Evolutionary conservation across 2,329 filamentous ascomycete species (phyloP).

Genomic region (Paramyrothecium roridum): DNA sequence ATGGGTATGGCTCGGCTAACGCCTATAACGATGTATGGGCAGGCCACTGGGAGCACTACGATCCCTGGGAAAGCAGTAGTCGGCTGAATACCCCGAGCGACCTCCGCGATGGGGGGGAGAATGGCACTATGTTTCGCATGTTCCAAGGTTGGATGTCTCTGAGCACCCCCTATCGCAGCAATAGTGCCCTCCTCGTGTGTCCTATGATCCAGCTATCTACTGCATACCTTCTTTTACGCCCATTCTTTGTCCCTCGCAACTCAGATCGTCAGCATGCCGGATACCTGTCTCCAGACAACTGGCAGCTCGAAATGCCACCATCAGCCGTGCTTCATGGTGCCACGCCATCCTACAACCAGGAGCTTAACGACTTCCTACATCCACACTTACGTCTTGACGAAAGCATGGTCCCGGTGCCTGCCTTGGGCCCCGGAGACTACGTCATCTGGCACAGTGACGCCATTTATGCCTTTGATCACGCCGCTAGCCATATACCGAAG

Average conservation of each 20-base stretch:
- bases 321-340: constrained; percentile 65
- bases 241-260: constrained; percentile 60
- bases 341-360: constrained; percentile 62
- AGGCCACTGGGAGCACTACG: constrained; percentile 71
- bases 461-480: constrained; percentile 67
- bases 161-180: constrained; percentile 58
- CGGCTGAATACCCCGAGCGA: constrained; percentile 64
- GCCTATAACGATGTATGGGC: constrained; percentile 66
- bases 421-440: constrained; percentile 69
- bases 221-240: constrained; percentile 71
- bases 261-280: constrained; percentile 31
- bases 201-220: constrained; percentile 68
- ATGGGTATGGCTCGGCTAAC: constrained; percentile 53
- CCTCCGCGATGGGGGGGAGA: constrained; percentile 69
- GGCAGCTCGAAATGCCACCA: constrained; percentile 43
- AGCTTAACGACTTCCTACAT: constrained; percentile 62
- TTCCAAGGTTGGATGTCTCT: constrained; percentile 76
- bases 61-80: constrained; percentile 69
- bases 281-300: constrained; percentile 46
- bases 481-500: constrained; percentile 9
- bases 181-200: constrained; percentile 71
- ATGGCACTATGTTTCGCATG: constrained; percentile 73
- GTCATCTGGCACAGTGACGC: constrained; percentile 71
- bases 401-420: constrained; percentile 68
- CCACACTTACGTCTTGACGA: constrained; percentile 64